Evolutionary conservation across 306 rosid genomes (phyloP).

Genomic region (Begonia loranthoides): DNA sequence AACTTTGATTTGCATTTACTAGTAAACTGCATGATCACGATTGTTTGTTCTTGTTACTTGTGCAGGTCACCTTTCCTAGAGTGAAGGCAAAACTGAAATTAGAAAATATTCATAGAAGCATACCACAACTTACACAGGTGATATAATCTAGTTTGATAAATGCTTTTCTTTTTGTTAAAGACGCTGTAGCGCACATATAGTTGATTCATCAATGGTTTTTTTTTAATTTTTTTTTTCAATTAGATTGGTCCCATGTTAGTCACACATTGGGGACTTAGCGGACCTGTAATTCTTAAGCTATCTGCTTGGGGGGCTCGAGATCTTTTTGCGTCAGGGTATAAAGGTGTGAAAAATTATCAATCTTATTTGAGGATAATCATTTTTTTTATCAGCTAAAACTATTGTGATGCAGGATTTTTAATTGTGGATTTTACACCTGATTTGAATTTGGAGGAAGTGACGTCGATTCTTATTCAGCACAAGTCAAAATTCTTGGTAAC

Average conservation of each 20-base stretch:
- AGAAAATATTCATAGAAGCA: slow-evolving; percentile 36
- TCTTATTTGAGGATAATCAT: slow-evolving; percentile 1
- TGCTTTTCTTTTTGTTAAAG: slow-evolving; percentile 4
- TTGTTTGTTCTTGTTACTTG: slow-evolving; percentile 10
- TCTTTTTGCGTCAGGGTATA: slow-evolving; percentile 55
- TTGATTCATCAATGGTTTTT: background rate
- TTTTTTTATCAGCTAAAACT: slow-evolving; percentile 14
- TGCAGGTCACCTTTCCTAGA: slow-evolving; percentile 71
- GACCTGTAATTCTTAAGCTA: slow-evolving; percentile 77
- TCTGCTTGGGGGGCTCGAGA: slow-evolving; percentile 96
- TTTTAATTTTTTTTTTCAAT: slow-evolving; percentile 6
- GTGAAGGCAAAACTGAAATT: slow-evolving; percentile 63
- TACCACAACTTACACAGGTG: slow-evolving; percentile 80
- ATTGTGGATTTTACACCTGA: slow-evolving; percentile 69
- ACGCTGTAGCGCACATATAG: background rate
- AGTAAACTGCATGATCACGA: background rate
- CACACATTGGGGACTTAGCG: slow-evolving; percentile 98
- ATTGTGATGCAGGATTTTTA: slow-evolving; percentile 52
- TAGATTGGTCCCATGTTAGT: slow-evolving; percentile 85
- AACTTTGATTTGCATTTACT: no score
- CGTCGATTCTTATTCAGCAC: slow-evolving; percentile 52
- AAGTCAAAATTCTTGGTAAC: slow-evolving; percentile 59
- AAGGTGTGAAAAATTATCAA: slow-evolving; percentile 24
- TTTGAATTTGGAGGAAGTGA: slow-evolving; percentile 51
- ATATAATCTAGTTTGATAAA: slow-evolving; percentile 14